phyloP scores from a whole-genome alignment of 352 stramenopile species.

The Phytophthora fragariaefolia region DNA sequence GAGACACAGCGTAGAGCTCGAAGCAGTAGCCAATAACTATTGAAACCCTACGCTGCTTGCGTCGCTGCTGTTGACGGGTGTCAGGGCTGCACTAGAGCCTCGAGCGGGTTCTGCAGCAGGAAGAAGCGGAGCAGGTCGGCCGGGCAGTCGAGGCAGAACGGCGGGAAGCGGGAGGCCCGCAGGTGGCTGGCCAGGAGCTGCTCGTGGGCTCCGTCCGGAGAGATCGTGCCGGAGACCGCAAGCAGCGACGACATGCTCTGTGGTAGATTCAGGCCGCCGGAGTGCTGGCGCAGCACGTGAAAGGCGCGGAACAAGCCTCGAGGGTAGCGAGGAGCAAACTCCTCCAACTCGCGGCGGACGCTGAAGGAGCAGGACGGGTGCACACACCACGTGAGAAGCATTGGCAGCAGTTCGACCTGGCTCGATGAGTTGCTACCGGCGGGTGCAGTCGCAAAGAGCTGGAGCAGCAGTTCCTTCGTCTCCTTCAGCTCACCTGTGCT shows the following conservation, averaged over 20 bases:
- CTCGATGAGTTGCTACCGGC: background rate
- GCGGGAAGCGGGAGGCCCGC: slow-evolving; percentile 31
- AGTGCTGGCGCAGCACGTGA: slow-evolving; percentile 25
- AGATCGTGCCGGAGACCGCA: slow-evolving; percentile 7
- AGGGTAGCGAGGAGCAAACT: slow-evolving; percentile 45
- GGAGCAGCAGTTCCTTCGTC: slow-evolving; percentile 45
- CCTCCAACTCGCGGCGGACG: slow-evolving; percentile 40
- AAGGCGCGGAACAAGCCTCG: slow-evolving; percentile 53
- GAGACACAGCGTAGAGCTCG: background rate
- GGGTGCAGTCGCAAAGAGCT: slow-evolving; percentile 35
- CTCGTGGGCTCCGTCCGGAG: slow-evolving; percentile 4
- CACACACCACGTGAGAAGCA: slow-evolving; percentile 51
- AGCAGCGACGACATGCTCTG: slow-evolving; percentile 31
- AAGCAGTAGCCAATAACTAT: slow-evolving; percentile 19
- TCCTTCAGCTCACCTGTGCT: slow-evolving; percentile 27
- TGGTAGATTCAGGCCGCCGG: background rate
- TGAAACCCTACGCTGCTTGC: background rate
- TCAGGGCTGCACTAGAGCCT: slow-evolving; percentile 36
- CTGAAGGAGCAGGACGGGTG: slow-evolving; percentile 36
- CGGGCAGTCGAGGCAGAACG: slow-evolving; percentile 43
- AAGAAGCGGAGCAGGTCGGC: slow-evolving; percentile 40
- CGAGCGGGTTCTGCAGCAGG: slow-evolving; percentile 51
- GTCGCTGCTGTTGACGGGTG: background rate
- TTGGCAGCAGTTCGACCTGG: slow-evolving; percentile 31
- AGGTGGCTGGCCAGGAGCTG: slow-evolving; percentile 5